Evolutionary conservation across 1,284 basidiomycete species (phyloP), one percentile per base, ranked within the genome.

Genomic region (Ceratobasidium papillatum): DNA sequence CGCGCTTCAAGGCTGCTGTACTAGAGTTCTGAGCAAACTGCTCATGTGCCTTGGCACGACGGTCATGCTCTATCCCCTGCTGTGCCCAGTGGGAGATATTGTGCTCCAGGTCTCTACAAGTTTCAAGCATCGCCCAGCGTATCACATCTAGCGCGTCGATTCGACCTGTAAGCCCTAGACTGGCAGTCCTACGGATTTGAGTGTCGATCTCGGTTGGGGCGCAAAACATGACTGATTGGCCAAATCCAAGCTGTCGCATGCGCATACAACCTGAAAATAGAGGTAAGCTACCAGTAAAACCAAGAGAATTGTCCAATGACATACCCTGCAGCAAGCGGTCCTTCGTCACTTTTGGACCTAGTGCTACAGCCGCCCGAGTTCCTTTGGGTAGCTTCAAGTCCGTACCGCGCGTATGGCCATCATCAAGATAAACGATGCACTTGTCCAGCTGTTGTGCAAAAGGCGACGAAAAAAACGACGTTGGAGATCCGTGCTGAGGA

Each of bases 371-470:
- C n/a, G 88, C 87, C 8, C 85, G 82, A 63, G 81, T 82, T 25
- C 81, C 75, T 1, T 27, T 62, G 0, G 88, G 87, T 47, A 89
- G 80, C 54, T 84, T 88, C 22, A 88, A 80, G 77, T 89, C 87
- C 0, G 87, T 88, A 7, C 88, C 88, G 41, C 88, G 80, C 0
- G 88, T 89, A 75, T 89, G 87, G 0, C 85, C 86, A 77, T 89
- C 88, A 56, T 89, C 88, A 0, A 89, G 83, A 75, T 89, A 89
- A 1, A 88, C 77, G 2, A 87, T 76, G 38, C 86, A 87, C 76
- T 82, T 80, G 19, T 84, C 81, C 0, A 88, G 78, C 68, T 83
- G 83, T 47, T 83, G 80, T 1, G 78, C 80, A 76, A 83, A 87
- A 0, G 83, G 81, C 2, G 87, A 89, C 8, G 84, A 82, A 3